These are phyloP conservation scores for Jamesozyma lodderae DNA, from an alignment of 805 yeast species.

Conservation along the genomic window DNA sequence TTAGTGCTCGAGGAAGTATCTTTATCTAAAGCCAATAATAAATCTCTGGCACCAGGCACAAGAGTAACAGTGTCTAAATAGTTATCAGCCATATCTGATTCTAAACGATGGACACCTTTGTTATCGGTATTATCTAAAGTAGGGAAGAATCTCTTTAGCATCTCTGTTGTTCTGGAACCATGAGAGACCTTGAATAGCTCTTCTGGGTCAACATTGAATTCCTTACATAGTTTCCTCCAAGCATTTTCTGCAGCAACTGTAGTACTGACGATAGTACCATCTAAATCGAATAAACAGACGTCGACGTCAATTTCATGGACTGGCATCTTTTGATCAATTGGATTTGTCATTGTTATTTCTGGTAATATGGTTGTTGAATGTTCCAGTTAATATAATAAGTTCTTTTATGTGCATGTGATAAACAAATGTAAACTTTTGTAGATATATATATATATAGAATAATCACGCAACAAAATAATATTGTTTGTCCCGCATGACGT, in stretches of 20 bases:
- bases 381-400: no score
- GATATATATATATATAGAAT: no score
- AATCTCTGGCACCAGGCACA: constrained; percentile 59
- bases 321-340: background rate
- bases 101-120: constrained; percentile 42
- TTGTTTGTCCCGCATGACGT: no score
- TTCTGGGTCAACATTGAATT: constrained; percentile 52
- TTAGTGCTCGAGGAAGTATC: constrained; percentile 13
- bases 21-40: constrained; percentile 41
- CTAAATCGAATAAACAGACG: constrained; percentile 56
- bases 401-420: no score
- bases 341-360: no score
- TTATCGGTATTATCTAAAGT: constrained; percentile 51
- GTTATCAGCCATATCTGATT: constrained; percentile 52
- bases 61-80: constrained; percentile 59
- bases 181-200: constrained; percentile 60
- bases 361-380: no score
- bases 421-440: no score
- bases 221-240: constrained; percentile 53
- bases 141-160: constrained; percentile 58
- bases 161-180: constrained; percentile 69
- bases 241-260: constrained; percentile 67
- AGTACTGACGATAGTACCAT: constrained; percentile 72
- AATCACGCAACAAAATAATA: no score
- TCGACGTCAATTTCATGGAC: constrained; percentile 6